Evolutionary conservation across 768 basidiomycete genomes (phyloP).

Genomic region (Termitomyces eurrhizus): DNA sequence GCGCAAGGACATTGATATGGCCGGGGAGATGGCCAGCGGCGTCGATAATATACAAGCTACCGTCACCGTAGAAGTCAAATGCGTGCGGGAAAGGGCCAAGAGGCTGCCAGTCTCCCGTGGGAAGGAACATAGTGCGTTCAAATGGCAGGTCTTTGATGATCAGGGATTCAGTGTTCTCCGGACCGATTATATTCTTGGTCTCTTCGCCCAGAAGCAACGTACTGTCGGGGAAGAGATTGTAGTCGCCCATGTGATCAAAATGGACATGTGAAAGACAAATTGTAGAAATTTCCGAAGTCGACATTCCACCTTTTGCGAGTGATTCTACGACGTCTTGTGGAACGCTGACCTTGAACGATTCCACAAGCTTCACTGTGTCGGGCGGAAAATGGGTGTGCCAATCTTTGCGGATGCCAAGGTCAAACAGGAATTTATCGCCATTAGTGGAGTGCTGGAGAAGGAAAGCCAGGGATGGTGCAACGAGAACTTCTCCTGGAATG

Average conservation of each 20-base stretch:
- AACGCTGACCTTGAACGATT: slow-evolving; percentile 20
- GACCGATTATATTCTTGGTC: slow-evolving; percentile 27
- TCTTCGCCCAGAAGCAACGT: slow-evolving; percentile 45
- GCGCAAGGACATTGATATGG: slow-evolving; percentile 50
- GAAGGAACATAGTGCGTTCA: slow-evolving; percentile 15
- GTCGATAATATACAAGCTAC: slow-evolving; percentile 55
- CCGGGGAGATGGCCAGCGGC: slow-evolving; percentile 55
- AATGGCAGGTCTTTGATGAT: slow-evolving; percentile 12
- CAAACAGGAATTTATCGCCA: slow-evolving; percentile 42
- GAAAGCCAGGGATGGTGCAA: slow-evolving; percentile 48
- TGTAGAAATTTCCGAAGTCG: slow-evolving; percentile 37
- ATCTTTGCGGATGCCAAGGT: slow-evolving; percentile 52
- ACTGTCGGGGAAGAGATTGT: slow-evolving; percentile 39
- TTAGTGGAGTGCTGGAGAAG: slow-evolving; percentile 43
- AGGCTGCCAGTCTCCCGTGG: slow-evolving; percentile 13
- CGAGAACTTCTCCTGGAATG: slow-evolving; percentile 23
- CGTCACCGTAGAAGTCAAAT: slow-evolving; percentile 53
- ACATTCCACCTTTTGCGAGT: slow-evolving; percentile 43
- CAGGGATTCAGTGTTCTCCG: slow-evolving; percentile 4
- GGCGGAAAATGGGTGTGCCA: slow-evolving; percentile 36
- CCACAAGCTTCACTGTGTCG: slow-evolving; percentile 22
- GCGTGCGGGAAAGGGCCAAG: slow-evolving; percentile 31
- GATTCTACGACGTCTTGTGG: slow-evolving; percentile 44
- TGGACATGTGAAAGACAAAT: slow-evolving; percentile 52
- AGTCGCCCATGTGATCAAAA: slow-evolving; percentile 52